Conservation (phyloP, 2,329 filamentous ascomycete species). For the Ceratocystis albifundus region DNA sequence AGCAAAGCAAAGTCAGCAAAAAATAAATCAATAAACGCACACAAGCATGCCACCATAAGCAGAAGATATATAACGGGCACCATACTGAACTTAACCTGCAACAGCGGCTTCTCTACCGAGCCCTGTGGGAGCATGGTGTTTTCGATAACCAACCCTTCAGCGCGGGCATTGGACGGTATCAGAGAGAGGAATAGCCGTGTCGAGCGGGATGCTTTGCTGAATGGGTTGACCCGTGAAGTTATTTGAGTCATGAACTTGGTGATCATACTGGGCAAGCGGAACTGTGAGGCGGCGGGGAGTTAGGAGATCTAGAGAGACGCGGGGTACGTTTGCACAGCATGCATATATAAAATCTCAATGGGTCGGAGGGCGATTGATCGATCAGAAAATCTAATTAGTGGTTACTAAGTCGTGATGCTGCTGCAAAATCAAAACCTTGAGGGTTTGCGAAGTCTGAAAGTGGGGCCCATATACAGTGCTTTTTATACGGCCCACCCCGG, state of each 20-base stretch:
- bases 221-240: constrained; percentile 82
- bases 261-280: constrained; percentile 49
- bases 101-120: constrained; percentile 54
- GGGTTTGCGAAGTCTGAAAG: background rate
- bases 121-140: constrained; percentile 61
- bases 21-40: background rate
- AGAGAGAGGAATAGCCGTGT: constrained; percentile 79
- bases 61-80: constrained; percentile 24
- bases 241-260: constrained; percentile 79
- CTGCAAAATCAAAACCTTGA: background rate
- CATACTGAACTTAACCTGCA: constrained; percentile 79
- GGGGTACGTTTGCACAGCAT: background rate
- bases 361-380: background rate
- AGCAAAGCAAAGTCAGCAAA: background rate
- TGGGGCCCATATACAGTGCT: constrained; percentile 3
- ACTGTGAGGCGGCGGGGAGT: background rate
- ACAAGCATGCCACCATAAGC: background rate
- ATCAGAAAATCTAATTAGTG: background rate
- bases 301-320: background rate
- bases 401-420: background rate
- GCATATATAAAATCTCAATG: too few relatives aligned
- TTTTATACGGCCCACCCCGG: background rate
- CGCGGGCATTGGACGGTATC: constrained; percentile 67
- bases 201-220: constrained; percentile 65
- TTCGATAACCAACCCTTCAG: constrained; percentile 61